Evolutionary conservation across 176 grass and related monocot genomes (phyloP), one percentile per base, ranked within the genome.

Genomic region (Juncus effusus): DNA sequence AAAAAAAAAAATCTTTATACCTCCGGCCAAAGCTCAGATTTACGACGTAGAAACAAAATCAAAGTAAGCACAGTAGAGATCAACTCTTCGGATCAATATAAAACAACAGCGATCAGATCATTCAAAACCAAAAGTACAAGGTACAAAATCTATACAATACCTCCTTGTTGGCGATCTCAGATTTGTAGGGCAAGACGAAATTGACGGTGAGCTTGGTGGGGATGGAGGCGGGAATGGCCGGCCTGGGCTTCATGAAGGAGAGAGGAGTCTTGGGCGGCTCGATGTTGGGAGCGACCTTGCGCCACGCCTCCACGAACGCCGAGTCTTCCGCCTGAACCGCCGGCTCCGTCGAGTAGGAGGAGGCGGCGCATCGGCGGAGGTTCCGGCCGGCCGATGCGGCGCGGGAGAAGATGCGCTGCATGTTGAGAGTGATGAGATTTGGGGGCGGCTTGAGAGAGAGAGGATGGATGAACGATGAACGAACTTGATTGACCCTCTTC

Each of bases 81-180:
- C 51, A 7, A 70, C 19, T 12, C 51, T 16, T 11, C 6, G 5
- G 12, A 68, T 2, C 12, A 19, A 64, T 39, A 40, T 38, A 19
- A 56, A 70, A 12, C 3, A 7, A 14, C 28, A 50, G 13, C 13
- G 37, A 66, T 6, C 12, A 70, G 0, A 38, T 11, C 7, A 54
- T 28, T 28, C 19, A 28, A 38, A 65, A 50, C 14, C 42, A 69
- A 5, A 69, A 16, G 3, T 54, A 10, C 38, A 56, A 35, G 12
- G 49, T 7, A 40, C 3, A 70, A 70, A 64, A 38, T 37, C 0
- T 40, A 54, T 6, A 50, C 51, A 42, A 80, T 66, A 95, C 90
- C 90, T 95, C 85, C 72, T 95, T 95, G 80, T 95, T 83, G 69
- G 82, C 47, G 85, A 95, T 86, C 82, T 95, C 90, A 49, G 90